Evolutionary conservation across 148 eudicot genomes (phyloP).

Genomic region (Fagopyrum esculentum): DNA sequence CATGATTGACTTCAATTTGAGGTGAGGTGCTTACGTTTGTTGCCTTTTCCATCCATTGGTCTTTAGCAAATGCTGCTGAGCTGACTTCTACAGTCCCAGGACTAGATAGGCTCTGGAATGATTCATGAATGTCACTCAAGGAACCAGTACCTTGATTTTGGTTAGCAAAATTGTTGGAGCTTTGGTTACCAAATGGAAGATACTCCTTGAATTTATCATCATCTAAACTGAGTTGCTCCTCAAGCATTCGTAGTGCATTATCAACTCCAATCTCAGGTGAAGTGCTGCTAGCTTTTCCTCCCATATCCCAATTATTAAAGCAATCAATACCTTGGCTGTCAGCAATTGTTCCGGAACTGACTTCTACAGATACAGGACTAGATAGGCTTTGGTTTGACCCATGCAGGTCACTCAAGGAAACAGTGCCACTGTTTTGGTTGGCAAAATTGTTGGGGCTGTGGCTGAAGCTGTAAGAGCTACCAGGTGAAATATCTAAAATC

Average conservation of each 20-base stretch:
- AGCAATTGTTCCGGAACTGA: slow-evolving; percentile 42
- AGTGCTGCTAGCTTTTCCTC: slow-evolving; percentile 24
- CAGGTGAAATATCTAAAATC: slow-evolving; percentile 39
- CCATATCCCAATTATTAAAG: slow-evolving; percentile 24
- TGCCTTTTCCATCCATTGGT: slow-evolving; percentile 24
- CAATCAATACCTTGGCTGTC: slow-evolving; percentile 26
- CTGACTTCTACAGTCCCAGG: slow-evolving; percentile 68
- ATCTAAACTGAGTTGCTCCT: slow-evolving; percentile 74
- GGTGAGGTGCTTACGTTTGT: slow-evolving; percentile 31
- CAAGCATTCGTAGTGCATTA: slow-evolving; percentile 67
- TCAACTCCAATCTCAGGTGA: slow-evolving; percentile 39
- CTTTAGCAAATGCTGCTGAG: slow-evolving; percentile 34
- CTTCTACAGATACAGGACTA: slow-evolving; percentile 69
- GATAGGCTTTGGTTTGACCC: slow-evolving; percentile 36
- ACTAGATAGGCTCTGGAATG: slow-evolving; percentile 39
- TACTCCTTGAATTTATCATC: slow-evolving; percentile 54
- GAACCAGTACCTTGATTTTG: slow-evolving; percentile 38
- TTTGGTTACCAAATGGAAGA: slow-evolving; percentile 28
- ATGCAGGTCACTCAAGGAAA: slow-evolving; percentile 28
- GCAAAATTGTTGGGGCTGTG: slow-evolving; percentile 1
- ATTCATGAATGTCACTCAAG: slow-evolving; percentile 29
- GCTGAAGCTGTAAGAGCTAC: slow-evolving; percentile 30
- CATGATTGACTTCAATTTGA: slow-evolving; percentile 46
- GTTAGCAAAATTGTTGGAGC: slow-evolving; percentile 10
- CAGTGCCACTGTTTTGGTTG: slow-evolving; percentile 36